phyloP scores from a whole-genome alignment of 768 basidiomycete genomes.

The Boletus pseudo-olivaceus region DNA sequence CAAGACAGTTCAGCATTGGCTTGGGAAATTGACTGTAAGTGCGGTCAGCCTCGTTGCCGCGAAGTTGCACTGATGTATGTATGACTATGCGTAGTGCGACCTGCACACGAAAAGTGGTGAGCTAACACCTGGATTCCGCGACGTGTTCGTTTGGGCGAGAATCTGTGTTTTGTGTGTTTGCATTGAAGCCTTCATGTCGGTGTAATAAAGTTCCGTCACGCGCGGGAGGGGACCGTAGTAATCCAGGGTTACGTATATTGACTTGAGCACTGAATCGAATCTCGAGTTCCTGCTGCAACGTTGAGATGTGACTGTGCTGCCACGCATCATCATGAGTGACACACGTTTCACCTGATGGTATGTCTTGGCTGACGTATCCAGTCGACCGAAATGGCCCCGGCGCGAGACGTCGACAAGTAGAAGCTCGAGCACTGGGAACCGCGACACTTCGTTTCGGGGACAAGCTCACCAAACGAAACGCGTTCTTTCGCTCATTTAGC shows the following conservation, averaged over 20 bases:
- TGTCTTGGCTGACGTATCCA: background rate
- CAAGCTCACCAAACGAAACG: background rate
- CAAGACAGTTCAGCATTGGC: conserved; percentile 74
- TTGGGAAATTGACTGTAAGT: conserved; percentile 77
- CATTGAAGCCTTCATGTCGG: background rate
- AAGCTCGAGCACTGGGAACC: background rate
- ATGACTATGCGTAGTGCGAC: conserved; percentile 35
- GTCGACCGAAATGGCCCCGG: background rate
- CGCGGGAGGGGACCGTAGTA: too few species aligned
- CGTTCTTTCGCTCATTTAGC: background rate
- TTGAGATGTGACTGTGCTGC: background rate
- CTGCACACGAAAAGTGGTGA: conserved; percentile 55
- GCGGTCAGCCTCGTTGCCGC: background rate
- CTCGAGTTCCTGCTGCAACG: background rate
- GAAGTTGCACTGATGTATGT: background rate
- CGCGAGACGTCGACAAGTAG: background rate
- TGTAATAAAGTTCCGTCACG: background rate
- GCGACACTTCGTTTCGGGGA: background rate
- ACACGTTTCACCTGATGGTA: background rate
- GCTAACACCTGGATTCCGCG: background rate
- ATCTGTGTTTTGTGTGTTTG: background rate
- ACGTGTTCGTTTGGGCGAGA: background rate
- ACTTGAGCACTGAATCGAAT: background rate
- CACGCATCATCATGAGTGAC: background rate
- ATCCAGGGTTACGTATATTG: too few species aligned